Conservation (phyloP, 2,329 filamentous ascomycete species). For the Aspergillus alliaceus region DNA sequence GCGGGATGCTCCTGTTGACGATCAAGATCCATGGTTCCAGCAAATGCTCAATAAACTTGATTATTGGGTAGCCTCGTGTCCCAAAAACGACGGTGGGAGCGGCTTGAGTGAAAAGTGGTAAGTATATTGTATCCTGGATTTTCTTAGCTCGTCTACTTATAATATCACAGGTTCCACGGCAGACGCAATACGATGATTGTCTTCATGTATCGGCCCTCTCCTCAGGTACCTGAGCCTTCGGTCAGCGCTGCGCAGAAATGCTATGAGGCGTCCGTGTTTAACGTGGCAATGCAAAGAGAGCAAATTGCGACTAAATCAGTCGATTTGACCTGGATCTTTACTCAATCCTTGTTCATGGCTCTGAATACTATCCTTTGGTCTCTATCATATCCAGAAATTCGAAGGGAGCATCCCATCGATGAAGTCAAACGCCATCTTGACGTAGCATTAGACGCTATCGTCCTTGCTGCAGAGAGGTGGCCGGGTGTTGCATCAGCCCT, state of each 20-base stretch:
- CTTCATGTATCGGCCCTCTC: constrained; percentile 84
- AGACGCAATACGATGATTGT: constrained; percentile 86
- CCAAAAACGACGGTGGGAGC: constrained; percentile 66
- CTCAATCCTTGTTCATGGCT: constrained; percentile 85
- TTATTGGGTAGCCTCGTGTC: constrained; percentile 75
- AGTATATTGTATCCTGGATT: constrained; percentile 32
- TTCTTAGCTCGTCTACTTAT: background rate
- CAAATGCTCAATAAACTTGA: constrained; percentile 77
- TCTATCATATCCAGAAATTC: constrained; percentile 81
- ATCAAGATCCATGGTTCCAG: constrained; percentile 83
- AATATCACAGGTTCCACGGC: constrained; percentile 54
- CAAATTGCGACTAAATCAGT: constrained; percentile 75
- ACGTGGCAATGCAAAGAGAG: constrained; percentile 76
- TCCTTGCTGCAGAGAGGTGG: constrained; percentile 82
- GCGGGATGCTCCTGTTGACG: constrained; percentile 70
- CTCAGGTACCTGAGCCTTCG: constrained; percentile 85
- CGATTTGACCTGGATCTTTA: constrained; percentile 92
- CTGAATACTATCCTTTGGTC: constrained; percentile 92
- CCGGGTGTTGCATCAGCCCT: constrained; percentile 83
- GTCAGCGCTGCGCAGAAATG: constrained; percentile 75
- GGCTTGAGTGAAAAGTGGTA: constrained; percentile 81
- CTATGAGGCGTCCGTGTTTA: constrained; percentile 77
- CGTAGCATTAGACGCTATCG: constrained; percentile 74
- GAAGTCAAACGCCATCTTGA: constrained; percentile 75
- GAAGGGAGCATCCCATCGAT: constrained; percentile 68